Evolutionary conservation across 2,329 filamentous ascomycete species (phyloP), one percentile per base, ranked within the genome.

Genomic region (Simplicillium sp.): DNA sequence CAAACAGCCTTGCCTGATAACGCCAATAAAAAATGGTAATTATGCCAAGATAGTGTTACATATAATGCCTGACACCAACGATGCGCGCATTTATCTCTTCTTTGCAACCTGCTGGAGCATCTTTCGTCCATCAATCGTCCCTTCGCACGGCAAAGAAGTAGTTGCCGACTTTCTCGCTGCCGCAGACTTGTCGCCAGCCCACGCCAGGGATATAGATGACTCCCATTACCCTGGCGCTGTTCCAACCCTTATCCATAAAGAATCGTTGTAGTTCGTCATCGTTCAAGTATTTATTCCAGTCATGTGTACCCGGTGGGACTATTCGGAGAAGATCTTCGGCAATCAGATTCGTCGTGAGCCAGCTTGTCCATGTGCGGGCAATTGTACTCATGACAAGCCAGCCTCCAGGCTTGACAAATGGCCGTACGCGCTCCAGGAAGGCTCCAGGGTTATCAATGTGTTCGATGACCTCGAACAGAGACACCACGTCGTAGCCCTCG

Each of bases 201-300:
- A 95, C 43, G 0, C 87, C 88, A 1, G 92, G 92, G 41, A 97
- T 73, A 67, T 95, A 98, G 37, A 95, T 71, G 8, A 94, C 87
- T 1, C 92, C 92, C 71, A 85, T 80, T 46, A 82, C 73, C 54
- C 67, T 66, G 32, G 71, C 71, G 50, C 55, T 69, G 58, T 68
- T 72, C 82, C 82, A 90, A 45, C 65, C 60, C 49, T 66, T 66
- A 42, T 59, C 62, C 40, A 66, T 59, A 49, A 82, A 75, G 57
- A 74, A 70, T 2, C 59, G 64, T 50, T 73, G 66, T 54, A 94
- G 60, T 70, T 97, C 90, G 12, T 76, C 69, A 48, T 86, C 84
- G 56, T 96, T 92, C 50, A 98, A 82, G 64, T 97, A 98, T 67
- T 97, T 94, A 47, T 73, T 72, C 92, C 92, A 98, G 60, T 96